Evolutionary conservation across 768 basidiomycete species (phyloP), one percentile per base, ranked within the genome.

Genomic region (Dioszegia crocea): DNA sequence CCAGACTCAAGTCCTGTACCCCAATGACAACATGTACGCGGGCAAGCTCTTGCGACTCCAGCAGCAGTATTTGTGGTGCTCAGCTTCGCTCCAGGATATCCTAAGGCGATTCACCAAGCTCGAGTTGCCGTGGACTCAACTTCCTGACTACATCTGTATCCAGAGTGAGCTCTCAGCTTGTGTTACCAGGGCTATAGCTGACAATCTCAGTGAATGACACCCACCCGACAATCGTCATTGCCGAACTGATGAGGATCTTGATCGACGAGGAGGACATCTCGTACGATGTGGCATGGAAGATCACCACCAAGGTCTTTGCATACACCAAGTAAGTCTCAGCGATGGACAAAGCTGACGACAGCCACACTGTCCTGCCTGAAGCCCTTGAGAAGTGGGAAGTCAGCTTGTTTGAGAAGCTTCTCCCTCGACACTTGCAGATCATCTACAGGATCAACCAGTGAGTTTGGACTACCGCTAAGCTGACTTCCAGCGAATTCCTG

Each of bases 201-300:
- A 16, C 31, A 61, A 19, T 24, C 23, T 10, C 31, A 60, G 64
- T 75, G 71, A 76, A 70, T 59, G 67, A 92, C 86, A 96, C 93
- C 2, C 94, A 97, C 77, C 93, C 93, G 0, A 93, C 92, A 3
- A 83, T 97, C 59, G 91, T 93, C 24, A 90, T 98, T 69, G 89
- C 89, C 19, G 96, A 99, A 77, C 81, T 97, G 56, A 91, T 92
- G 90, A 85, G 93, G 26, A 84, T 97, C 64, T 82, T 81, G 21
- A 71, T 79, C 65, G 94, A 98, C 68, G 94, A 98, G 36, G 94
- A 98, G 76, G 89, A 92, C 33, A 70, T 92, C 19, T 66, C 79
- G 1, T 99, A 91, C 88, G 84, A 85, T 62, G 67, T 77, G 16
- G 93, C 96, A 3, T 99, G 96, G 96, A 76, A 81, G 23, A 90